Conservation (phyloP, 2,329 filamentous ascomycete species). For the Cercospora janseana region DNA sequence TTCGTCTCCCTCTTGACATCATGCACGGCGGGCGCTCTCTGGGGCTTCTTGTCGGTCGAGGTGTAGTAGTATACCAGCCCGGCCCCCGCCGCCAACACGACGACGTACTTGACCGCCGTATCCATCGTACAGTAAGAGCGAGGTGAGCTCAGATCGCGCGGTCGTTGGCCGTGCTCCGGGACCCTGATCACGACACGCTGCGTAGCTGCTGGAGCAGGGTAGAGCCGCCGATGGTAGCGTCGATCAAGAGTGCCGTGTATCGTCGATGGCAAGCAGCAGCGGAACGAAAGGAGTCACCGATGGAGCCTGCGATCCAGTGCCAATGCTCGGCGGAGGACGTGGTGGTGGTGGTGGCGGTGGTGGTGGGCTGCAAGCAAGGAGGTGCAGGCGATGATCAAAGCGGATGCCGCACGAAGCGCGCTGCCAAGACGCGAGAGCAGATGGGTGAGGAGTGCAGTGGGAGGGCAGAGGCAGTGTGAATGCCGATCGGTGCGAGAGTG, state of each 20-base stretch:
- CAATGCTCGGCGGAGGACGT: neutral
- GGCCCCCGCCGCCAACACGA: conserved; percentile 8
- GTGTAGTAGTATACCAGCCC: conserved; percentile 15
- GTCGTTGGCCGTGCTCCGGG: too few relatives aligned
- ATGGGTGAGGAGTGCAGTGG: too few relatives aligned
- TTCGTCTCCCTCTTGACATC: conserved; percentile 14
- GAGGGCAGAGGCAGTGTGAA: too few relatives aligned
- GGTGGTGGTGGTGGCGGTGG: too few relatives aligned
- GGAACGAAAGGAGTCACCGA: neutral
- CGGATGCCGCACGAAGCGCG: too few relatives aligned
- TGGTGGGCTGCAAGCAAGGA: neutral
- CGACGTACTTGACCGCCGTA: conserved; percentile 12
- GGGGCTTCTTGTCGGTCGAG: conserved; percentile 18
- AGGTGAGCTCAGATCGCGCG: too few relatives aligned
- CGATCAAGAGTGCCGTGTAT: too few relatives aligned
- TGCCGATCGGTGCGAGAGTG: too few relatives aligned
- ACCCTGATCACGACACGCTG: neutral
- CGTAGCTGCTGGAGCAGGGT: neutral
- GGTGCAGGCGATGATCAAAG: too few relatives aligned
- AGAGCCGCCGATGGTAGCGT: neutral
- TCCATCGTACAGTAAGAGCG: conserved; percentile 7
- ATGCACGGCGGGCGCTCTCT: conserved; percentile 6
- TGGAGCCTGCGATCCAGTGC: neutral
- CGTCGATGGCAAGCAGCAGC: too few relatives aligned
- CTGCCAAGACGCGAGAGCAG: too few relatives aligned